Evolutionary conservation across 345 rosid species (phyloP).

Genomic region (Camelina hispida): DNA sequence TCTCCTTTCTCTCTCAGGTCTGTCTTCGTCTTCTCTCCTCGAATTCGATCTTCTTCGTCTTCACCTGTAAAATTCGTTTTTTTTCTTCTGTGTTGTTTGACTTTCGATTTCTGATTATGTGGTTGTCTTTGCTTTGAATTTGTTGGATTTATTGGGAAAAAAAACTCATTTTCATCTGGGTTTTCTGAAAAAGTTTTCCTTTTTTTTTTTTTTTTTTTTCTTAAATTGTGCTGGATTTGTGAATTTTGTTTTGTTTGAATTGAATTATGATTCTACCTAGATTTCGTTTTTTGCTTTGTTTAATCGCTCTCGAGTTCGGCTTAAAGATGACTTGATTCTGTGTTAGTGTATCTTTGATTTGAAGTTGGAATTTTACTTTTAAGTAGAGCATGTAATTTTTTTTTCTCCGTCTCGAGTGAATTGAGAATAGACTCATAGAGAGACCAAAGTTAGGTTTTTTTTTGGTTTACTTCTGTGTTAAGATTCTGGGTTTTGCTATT

Average conservation of each 20-base stretch:
- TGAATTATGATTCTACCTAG: slow-evolving; percentile 5
- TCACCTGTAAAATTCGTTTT: slow-evolving; percentile 3
- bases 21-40: slow-evolving; percentile 29
- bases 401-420: slow-evolving; percentile 16
- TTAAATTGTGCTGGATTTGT: slow-evolving; percentile 16
- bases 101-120: slow-evolving; percentile 31
- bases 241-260: slow-evolving; percentile 8
- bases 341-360: slow-evolving; percentile 28
- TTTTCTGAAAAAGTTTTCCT: neutral
- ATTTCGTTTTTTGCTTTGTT: neutral
- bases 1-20: slow-evolving; percentile 36
- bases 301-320: neutral
- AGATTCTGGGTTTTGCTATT: slow-evolving; percentile 35
- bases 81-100: slow-evolving; percentile 22
- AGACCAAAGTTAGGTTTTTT: slow-evolving; percentile 10
- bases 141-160: slow-evolving; percentile 5
- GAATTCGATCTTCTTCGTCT: slow-evolving; percentile 22
- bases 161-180: neutral
- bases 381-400: slow-evolving; percentile 20
- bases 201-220: neutral
- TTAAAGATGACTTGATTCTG: slow-evolving; percentile 5
- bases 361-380: slow-evolving; percentile 10
- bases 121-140: slow-evolving; percentile 6
- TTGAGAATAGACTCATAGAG: neutral
- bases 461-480: slow-evolving; percentile 3